Evolutionary conservation across 1,139 yeast genomes (phyloP), one percentile per base, ranked within the genome.

Genomic region (Blastobotrys illinoisensis): DNA sequence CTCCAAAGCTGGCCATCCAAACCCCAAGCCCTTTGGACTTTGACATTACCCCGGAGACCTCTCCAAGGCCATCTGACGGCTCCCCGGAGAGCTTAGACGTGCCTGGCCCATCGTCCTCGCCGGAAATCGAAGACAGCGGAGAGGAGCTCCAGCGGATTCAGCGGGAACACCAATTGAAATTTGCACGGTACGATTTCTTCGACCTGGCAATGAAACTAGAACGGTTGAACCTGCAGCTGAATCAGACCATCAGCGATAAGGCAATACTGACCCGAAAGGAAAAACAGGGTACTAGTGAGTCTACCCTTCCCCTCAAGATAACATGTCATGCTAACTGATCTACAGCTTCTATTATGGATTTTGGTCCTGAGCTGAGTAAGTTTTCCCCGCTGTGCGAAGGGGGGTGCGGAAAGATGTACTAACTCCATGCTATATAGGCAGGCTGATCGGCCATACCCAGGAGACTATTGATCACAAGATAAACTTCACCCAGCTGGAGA

Each of bases 401-500:
- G 32, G 32, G 9, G 13, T 26, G 40, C 40, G 40, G 40, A 32
- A 13, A 32, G 40, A 32, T 32, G 11, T 7, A n/a, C 40, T 32
- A 32, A 32, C 40, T n/a, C 7, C 5, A 13, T 32, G 14, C 14
- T 13, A 13, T n/a, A n/a, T 32, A 18, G 43, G 51, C 49, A 47
- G 57, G 40, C 46, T 55, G 28, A 55, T 55, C 28, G 57, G 57
- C 45, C 57, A 55, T 43, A 55, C 47, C 26, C 55, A 53, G 26
- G 54, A 47, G 11, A 57, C 58, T n/a, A 44, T 71, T n/a, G 79
- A 80, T 46, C 69, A 74, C 43, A 67, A 72, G 60, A 71, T 49
- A 6, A 80, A 78, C 9, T 58, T 70, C 5, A 64, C 73, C 26
- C 72, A 71, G 46, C 71, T 80, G 51, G 90, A 87, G 60, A 65